Conservation (phyloP, 257 asterid species). For the Marsdenia floribunda region DNA sequence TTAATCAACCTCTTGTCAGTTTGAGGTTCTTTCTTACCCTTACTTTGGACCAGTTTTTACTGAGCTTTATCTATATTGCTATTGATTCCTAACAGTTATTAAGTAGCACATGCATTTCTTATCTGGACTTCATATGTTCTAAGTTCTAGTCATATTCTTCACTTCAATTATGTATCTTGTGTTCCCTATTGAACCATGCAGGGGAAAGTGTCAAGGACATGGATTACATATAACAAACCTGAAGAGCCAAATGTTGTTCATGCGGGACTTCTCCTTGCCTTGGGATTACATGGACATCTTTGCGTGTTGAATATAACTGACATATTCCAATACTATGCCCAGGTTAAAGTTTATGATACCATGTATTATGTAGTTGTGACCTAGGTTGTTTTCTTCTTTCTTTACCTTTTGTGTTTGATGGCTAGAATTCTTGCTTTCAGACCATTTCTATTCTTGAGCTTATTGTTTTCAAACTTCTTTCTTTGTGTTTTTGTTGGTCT, state of each 20-base stretch:
- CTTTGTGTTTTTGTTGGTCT: background rate
- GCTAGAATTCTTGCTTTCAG: background rate
- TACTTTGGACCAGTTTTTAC: background rate
- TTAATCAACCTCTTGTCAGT: constrained; percentile 1
- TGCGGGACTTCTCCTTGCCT: constrained; percentile 94
- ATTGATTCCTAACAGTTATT: constrained; percentile 1
- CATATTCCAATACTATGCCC: constrained; percentile 78
- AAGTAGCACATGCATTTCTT: background rate
- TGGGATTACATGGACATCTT: constrained; percentile 98
- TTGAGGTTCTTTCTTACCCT: background rate
- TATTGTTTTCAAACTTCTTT: background rate
- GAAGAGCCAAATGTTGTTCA: constrained; percentile 91
- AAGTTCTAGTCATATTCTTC: background rate
- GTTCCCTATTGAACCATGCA: constrained; percentile 28
- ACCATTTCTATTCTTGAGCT: background rate
- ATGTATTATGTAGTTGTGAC: background rate
- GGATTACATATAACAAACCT: constrained; percentile 93
- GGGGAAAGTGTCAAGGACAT: constrained; percentile 96
- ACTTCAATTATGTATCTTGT: constrained; percentile 3
- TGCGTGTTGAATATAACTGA: constrained; percentile 68
- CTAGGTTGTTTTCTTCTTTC: constrained; percentile 9
- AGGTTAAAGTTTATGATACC: constrained; percentile 36
- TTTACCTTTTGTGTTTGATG: background rate
- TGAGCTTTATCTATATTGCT: constrained; percentile 2
- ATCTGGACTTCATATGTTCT: background rate